phyloP scores from a whole-genome alignment of 2,329 filamentous ascomycete species.

The Penicillium sumatraense region DNA sequence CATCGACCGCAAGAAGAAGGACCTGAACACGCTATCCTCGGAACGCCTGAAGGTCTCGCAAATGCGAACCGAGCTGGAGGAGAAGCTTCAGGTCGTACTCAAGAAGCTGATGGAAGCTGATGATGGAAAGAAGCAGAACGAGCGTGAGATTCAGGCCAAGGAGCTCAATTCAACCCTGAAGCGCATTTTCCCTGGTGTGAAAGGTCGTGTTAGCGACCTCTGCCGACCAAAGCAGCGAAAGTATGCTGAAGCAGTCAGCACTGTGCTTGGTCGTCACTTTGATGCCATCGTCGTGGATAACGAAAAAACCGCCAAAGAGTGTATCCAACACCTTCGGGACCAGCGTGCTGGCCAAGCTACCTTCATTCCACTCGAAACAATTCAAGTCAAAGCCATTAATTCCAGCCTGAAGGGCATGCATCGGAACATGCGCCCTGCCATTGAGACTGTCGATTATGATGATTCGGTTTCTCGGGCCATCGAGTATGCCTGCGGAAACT shows the following conservation, averaged over 20 bases:
- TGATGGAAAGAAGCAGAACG: constrained; percentile 81
- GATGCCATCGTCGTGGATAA: constrained; percentile 95
- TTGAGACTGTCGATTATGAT: constrained; percentile 96
- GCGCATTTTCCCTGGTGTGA: constrained; percentile 88
- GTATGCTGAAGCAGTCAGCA: constrained; percentile 89
- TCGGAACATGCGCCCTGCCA: constrained; percentile 81
- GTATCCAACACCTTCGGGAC: constrained; percentile 91
- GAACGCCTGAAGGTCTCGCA: constrained; percentile 81
- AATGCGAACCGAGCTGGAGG: constrained; percentile 84
- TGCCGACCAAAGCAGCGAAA: constrained; percentile 98
- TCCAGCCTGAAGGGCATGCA: constrained; percentile 88
- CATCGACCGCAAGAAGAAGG: constrained; percentile 87
- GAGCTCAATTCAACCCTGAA: constrained; percentile 87
- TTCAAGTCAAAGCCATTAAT: constrained; percentile 90
- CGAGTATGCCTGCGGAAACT: constrained; percentile 91
- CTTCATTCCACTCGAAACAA: constrained; percentile 95
- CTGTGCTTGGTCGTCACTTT: constrained; percentile 88
- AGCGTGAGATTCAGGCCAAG: constrained; percentile 76
- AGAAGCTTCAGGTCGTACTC: constrained; percentile 82
- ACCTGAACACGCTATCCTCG: constrained; percentile 82
- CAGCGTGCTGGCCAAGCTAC: constrained; percentile 86
- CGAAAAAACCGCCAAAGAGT: constrained; percentile 91
- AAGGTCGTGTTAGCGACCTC: constrained; percentile 85
- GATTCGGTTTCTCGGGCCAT: constrained; percentile 86
- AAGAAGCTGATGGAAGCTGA: constrained; percentile 83